Conservation (phyloP, 805 yeast species). For the Pichia nanzhaoensis region DNA sequence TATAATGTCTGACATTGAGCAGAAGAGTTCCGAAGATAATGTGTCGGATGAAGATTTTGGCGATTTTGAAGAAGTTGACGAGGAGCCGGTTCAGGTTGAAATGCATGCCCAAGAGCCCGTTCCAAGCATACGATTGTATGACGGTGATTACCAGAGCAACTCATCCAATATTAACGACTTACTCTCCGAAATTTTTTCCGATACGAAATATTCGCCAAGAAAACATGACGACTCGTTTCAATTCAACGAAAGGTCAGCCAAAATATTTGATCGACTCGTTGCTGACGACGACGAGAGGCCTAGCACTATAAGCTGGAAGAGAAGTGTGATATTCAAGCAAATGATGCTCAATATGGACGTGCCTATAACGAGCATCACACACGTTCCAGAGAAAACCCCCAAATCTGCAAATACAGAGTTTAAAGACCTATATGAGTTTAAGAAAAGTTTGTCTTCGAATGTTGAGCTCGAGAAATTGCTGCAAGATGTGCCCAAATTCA, state of each 20-base stretch:
- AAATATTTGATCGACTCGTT: constrained; percentile 20
- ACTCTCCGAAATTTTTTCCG: constrained; percentile 12
- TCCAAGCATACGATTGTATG: not conserved
- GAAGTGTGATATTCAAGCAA: constrained; percentile 57
- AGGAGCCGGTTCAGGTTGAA: constrained; percentile 9
- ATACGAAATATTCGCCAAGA: too few species aligned
- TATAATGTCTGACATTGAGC: too few species aligned
- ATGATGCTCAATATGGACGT: constrained; percentile 60
- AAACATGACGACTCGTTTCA: constrained; percentile 1
- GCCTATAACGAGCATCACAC: constrained; percentile 45
- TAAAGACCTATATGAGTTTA: constrained; percentile 13
- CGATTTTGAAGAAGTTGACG: constrained; percentile 20
- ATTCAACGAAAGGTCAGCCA: constrained; percentile 22
- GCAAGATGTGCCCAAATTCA: constrained; percentile 30
- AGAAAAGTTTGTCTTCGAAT: constrained; percentile 2
- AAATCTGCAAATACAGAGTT: constrained; percentile 34
- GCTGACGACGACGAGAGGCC: constrained; percentile 34
- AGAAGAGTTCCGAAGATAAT: not conserved
- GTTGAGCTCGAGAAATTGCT: constrained; percentile 7
- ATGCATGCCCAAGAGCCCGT: too few species aligned
- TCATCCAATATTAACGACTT: constrained; percentile 9
- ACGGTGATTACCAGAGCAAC: constrained; percentile 8
- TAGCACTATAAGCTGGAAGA: constrained; percentile 61
- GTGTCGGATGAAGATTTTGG: constrained; percentile 20
- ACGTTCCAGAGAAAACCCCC: not conserved